phyloP scores from a whole-genome alignment of 768 basidiomycete species.

The Calocybe indica region DNA sequence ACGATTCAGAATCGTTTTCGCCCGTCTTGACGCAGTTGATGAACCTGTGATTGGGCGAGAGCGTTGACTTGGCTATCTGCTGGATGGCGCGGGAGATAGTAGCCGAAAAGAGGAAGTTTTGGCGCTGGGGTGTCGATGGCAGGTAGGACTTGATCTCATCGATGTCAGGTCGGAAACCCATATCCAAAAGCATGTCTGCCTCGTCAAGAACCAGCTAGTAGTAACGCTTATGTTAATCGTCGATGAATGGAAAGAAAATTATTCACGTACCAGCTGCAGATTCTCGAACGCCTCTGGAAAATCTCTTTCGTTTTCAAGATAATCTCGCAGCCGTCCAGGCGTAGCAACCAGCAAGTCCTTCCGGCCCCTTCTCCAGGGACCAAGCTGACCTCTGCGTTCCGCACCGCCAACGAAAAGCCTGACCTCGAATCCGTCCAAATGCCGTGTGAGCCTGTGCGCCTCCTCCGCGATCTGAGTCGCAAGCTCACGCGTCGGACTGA shows the following conservation, averaged over 20 bases:
- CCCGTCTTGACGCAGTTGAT: slow-evolving; percentile 67
- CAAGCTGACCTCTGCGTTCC: slow-evolving; percentile 59
- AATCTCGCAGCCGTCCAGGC: slow-evolving; percentile 80
- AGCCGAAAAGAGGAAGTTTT: slow-evolving; percentile 90
- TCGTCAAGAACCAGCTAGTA: slow-evolving; percentile 84
- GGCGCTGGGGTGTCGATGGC: slow-evolving; percentile 60
- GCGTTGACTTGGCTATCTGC: slow-evolving; percentile 55
- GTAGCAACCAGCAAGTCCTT: slow-evolving; percentile 87
- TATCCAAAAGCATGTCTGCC: slow-evolving; percentile 84
- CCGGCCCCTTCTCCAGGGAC: slow-evolving; percentile 54
- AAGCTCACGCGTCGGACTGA: slow-evolving; percentile 87
- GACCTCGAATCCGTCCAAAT: slow-evolving; percentile 63
- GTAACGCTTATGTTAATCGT: not conserved
- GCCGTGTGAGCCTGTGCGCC: slow-evolving; percentile 56
- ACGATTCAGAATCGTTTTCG: slow-evolving; percentile 16
- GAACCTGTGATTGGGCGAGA: slow-evolving; percentile 58
- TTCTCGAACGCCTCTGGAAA: slow-evolving; percentile 47
- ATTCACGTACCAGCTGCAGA: slow-evolving; percentile 50
- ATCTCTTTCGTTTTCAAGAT: slow-evolving; percentile 53
- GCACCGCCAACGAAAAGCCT: slow-evolving; percentile 75
- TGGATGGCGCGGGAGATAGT: slow-evolving; percentile 72
- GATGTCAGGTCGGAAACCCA: slow-evolving; percentile 89
- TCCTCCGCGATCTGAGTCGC: slow-evolving; percentile 89
- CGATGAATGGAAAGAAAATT: slow-evolving; percentile 4
- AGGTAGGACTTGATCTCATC: slow-evolving; percentile 61